Conservation (phyloP, 1,284 basidiomycete species). For the Boletus semigastroideus region DNA sequence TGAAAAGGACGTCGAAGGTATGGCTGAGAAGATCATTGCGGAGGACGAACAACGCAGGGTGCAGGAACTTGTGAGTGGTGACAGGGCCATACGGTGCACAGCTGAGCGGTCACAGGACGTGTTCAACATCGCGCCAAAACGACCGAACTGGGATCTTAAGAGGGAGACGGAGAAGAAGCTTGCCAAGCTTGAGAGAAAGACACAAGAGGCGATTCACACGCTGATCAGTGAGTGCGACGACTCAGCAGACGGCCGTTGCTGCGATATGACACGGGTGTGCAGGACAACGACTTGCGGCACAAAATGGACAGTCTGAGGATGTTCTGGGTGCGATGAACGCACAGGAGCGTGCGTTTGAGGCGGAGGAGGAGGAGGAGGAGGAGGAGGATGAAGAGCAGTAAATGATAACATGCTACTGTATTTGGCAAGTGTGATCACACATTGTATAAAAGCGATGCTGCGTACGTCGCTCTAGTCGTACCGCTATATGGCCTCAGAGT, state of each 20-base stretch:
- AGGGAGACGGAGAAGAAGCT: conserved; percentile 91
- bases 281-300: conserved; percentile 76
- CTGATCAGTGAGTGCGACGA: conserved; percentile 74
- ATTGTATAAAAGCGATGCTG: conserved; percentile 19
- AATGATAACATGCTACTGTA: neutral
- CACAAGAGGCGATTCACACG: conserved; percentile 89
- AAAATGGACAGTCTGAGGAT: conserved; percentile 76
- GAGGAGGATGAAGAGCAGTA: conserved; percentile 2
- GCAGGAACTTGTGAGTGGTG: conserved; percentile 77
- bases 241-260: conserved; percentile 17
- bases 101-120: conserved; percentile 64
- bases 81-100: neutral
- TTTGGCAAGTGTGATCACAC: conserved; percentile 23
- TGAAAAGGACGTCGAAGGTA: conserved; percentile 80
- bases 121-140: conserved; percentile 95
- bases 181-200: conserved; percentile 84
- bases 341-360: conserved; percentile 53
- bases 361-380: conserved; percentile 24
- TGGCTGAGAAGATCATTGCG: conserved; percentile 80
- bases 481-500: conserved; percentile 28
- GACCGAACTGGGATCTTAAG: conserved; percentile 97
- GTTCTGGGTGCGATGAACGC: conserved; percentile 77
- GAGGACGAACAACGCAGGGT: conserved; percentile 83
- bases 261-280: conserved; percentile 6
- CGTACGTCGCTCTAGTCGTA: neutral